Percentiles rank a stretch among this genome's conserved stretches.
phyloP scores from a whole-genome alignment of 2,329 filamentous ascomycete genomes.

The Chrysoporthe austroafricana region DNA sequence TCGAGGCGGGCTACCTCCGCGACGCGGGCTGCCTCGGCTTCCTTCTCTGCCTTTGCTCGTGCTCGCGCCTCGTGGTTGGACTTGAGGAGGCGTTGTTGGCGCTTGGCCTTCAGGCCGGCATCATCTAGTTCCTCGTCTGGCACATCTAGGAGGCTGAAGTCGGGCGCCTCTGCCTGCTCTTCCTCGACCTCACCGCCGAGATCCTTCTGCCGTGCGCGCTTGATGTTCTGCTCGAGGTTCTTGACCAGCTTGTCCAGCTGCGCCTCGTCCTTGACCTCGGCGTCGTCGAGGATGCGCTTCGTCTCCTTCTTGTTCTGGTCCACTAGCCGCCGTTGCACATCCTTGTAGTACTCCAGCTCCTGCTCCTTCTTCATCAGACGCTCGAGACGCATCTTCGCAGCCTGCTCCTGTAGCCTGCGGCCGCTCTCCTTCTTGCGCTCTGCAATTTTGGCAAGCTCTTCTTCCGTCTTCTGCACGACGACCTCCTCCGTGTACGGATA shows the following conservation, averaged over 20 bases:
- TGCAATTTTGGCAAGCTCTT: conserved; percentile 86
- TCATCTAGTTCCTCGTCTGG: conserved; percentile 94
- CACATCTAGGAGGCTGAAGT: conserved; percentile 85
- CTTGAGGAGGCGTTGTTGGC: conserved; percentile 89
- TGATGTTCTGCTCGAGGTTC: conserved; percentile 88
- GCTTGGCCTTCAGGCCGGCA: conserved; percentile 86
- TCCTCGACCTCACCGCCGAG: conserved; percentile 81
- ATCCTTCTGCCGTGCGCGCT: conserved; percentile 90
- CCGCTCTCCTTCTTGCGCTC: conserved; percentile 96
- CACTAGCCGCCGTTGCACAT: conserved; percentile 72
- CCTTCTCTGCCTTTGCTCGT: conserved; percentile 95
- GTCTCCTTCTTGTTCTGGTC: conserved; percentile 90
- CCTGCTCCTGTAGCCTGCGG: conserved; percentile 88
- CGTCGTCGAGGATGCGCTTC: conserved; percentile 81
- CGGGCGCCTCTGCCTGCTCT: conserved; percentile 76
- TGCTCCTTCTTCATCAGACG: conserved; percentile 95
- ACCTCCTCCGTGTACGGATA: conserved; percentile 94
- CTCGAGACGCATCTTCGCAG: conserved; percentile 94
- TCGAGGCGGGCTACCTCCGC: conserved; percentile 85
- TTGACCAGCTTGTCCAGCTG: conserved; percentile 83
- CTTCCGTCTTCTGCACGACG: conserved; percentile 87
- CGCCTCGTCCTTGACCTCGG: conserved; percentile 89
- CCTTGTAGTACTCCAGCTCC: conserved; percentile 91
- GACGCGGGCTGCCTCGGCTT: conserved; percentile 82
- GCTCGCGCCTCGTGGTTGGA: conserved; percentile 91